A percentile compares a stretch with the other conserved stretches of the same genome.
Conservation (phyloP, 148 eudicot species). For the Rhododendron williamsianum region DNA sequence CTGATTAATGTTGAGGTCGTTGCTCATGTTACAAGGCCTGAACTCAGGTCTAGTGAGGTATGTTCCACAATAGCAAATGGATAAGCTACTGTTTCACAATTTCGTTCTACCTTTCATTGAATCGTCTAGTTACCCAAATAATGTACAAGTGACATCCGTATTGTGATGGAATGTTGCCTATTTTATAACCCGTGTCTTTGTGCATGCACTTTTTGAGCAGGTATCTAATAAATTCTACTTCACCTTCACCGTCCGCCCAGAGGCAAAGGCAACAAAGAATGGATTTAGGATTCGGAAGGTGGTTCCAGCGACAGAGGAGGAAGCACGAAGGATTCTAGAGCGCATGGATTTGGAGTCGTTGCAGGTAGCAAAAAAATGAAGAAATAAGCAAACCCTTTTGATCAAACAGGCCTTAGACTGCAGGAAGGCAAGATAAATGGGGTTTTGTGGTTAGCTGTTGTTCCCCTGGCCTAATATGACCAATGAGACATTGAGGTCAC, state of each 20-base stretch:
- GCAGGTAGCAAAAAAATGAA: constrained; percentile 24
- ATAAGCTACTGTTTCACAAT: background rate
- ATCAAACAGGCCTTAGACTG: background rate
- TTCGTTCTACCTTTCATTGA: background rate
- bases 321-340: constrained; percentile 63
- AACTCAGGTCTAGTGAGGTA: constrained; percentile 92
- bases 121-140: background rate
- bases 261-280: constrained; percentile 50
- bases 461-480: background rate
- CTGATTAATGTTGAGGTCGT: constrained; percentile 84
- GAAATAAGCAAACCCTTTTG: background rate
- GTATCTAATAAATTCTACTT: constrained; percentile 87
- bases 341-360: constrained; percentile 68
- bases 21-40: constrained; percentile 98
- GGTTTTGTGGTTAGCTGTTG: background rate
- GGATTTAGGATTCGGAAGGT: constrained; percentile 59
- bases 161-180: background rate
- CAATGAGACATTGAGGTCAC: background rate
- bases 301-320: constrained; percentile 85
- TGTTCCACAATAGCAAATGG: background rate
- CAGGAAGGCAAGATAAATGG: background rate
- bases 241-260: constrained; percentile 74
- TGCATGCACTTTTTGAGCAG: constrained; percentile 28
- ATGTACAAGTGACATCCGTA: background rate
- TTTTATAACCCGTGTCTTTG: background rate